Conservation (phyloP, 257 asterid species). For the Hygrophila difformis region DNA sequence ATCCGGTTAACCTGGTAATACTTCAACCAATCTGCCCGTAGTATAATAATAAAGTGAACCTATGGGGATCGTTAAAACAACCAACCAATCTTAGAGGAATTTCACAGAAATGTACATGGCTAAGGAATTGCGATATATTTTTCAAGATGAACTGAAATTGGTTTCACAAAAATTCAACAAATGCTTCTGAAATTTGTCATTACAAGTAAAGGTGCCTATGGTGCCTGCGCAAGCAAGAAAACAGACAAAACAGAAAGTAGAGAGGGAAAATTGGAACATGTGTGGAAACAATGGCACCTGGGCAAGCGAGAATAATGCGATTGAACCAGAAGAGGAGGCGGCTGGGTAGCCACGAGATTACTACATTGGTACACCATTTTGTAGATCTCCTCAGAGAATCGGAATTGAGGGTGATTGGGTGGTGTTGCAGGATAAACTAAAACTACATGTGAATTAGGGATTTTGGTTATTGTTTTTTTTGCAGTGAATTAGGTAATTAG, state of each 20-base stretch:
- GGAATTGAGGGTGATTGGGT: background rate
- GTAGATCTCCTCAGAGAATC: background rate
- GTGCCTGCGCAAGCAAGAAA: no score
- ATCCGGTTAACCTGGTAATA: no score
- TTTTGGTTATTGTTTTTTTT: no score
- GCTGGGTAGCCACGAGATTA: slow-evolving; percentile 29
- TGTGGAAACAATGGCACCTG: slow-evolving; percentile 26
- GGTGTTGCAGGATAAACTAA: background rate
- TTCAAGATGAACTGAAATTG: slow-evolving; percentile 8
- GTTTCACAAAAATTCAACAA: slow-evolving; percentile 6
- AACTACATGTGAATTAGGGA: no score
- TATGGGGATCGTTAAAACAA: background rate
- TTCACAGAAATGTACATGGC: background rate
- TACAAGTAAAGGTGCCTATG: no score
- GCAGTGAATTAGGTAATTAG: no score
- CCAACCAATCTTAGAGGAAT: background rate
- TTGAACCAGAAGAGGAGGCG: slow-evolving; percentile 33
- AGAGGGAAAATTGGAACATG: background rate
- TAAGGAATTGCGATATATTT: background rate
- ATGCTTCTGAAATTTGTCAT: no score
- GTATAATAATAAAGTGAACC: no score
- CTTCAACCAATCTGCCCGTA: no score
- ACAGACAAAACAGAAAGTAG: background rate
- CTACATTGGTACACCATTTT: slow-evolving; percentile 30
- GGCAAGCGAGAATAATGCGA: slow-evolving; percentile 25